Base-by-base conservation (phyloP, 805 yeast genomes). In the Suhomyces vadensis region DNA sequence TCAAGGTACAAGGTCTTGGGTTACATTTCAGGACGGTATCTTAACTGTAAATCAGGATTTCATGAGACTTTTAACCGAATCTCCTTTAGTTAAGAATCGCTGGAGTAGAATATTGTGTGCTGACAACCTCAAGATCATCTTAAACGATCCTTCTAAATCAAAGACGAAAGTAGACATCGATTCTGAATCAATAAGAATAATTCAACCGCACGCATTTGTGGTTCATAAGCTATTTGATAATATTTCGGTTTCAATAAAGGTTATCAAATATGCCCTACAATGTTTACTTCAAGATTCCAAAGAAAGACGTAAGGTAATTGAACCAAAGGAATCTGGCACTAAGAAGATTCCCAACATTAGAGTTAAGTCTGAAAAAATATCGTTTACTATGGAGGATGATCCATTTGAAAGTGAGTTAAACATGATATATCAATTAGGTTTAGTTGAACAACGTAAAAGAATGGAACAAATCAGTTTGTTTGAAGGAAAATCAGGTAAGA, bases 71-170 rank as follows among this genome's bases (percentile, higher is more conserved):
- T 67, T 81, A 46, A 77, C 77, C 1, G 79, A 77, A 40, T 80
- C 85, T 0, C 83, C 85, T 1, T 63, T 73, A 0, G 49, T 67
- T 1, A 61, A 67, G 2, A 69, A 65, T 2, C 61, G 58, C 37
- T 82, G 86, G 86, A 63, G 73, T 13, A 62, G 84, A 39, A 52
- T 82, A 26, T 27, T 73, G 2, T 64, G 75, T 26, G 54, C 73
- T 26, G 73, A 71, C 43, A 1, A 45, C 43, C 14, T 51, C 48
- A 46, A 46, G 5, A 27, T 60, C 7, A 11, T 20, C 1, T 25
- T 54, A 1, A 42, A 53, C 29, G 47, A 52, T 16, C 45, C 53
- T 4, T 26, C 44, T 4, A 35, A 9, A 8, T 48, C 50, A 5
- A 48, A 50, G 5, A 48, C 53, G 24, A 54, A 57, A 35, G 29